phyloP scores from a whole-genome alignment of 2,329 filamentous ascomycete species.

The Zarea fungicola region DNA sequence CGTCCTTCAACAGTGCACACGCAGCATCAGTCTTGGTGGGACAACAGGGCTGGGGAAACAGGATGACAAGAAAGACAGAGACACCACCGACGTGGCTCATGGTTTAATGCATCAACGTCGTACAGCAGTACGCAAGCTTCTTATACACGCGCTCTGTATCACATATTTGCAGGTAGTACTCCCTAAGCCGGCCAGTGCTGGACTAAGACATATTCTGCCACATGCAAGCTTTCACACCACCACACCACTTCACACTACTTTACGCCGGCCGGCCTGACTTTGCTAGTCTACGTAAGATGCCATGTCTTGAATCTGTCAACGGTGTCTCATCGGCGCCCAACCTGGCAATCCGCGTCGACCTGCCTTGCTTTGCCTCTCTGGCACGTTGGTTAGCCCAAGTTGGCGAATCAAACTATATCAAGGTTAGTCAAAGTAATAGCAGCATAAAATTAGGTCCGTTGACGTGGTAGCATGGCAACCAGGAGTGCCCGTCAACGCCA shows the following conservation, averaged over 20 bases:
- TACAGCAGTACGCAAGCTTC: background rate
- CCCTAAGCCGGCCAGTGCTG: no score
- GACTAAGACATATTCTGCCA: no score
- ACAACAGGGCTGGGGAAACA: background rate
- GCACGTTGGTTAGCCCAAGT: no score
- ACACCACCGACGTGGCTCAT: background rate
- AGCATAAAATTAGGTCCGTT: no score
- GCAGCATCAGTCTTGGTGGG: no score
- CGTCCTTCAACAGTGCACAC: no score
- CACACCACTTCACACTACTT: no score
- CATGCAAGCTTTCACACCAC: no score
- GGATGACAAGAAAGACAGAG: background rate
- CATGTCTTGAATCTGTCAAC: conserved; percentile 3
- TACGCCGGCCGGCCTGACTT: no score
- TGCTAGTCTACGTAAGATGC: background rate
- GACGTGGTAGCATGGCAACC: background rate
- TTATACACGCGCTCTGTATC: conserved; percentile 2
- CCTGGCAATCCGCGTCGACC: conserved; percentile 4
- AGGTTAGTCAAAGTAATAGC: no score
- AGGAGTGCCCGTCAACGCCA: conserved; percentile 5
- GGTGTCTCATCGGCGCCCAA: conserved; percentile 2
- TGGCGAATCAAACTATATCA: background rate
- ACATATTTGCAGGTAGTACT: background rate
- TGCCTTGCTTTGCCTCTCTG: background rate
- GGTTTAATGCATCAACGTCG: no score